Evolutionary conservation across 164 flowering plant species (phyloP).

Genomic region (Vitis amurensis): DNA sequence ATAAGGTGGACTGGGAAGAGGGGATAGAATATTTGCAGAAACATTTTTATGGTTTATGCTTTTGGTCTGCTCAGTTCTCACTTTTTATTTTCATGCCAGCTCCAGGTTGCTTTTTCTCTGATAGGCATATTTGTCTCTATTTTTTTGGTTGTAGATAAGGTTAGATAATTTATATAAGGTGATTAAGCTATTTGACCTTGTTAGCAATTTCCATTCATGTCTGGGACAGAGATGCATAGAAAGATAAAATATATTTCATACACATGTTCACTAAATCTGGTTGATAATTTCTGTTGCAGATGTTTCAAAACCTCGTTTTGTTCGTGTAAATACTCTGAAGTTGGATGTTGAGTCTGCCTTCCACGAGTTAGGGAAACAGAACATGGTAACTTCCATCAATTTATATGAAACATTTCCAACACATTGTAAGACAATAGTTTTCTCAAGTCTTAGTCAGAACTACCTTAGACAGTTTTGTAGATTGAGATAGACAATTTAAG

Average conservation of each 20-base stretch:
- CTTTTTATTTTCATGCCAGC: not conserved
- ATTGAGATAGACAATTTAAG: no score
- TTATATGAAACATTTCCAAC: not conserved
- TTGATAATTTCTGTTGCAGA: constrained; percentile 43
- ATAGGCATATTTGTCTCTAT: not conserved
- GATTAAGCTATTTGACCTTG: not conserved
- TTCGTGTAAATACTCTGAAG: constrained; percentile 85
- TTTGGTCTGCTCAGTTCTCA: no score
- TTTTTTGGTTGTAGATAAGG: not conserved
- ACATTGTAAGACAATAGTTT: no score
- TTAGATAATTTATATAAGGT: no score
- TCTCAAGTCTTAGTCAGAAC: no score
- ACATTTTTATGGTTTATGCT: no score
- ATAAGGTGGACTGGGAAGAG: no score
- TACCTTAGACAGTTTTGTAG: no score
- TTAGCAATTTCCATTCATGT: not conserved
- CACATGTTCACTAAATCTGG: not conserved
- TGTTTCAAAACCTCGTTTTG: constrained; percentile 68
- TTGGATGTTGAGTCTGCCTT: constrained; percentile 61
- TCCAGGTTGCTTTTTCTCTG: not conserved
- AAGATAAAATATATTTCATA: no score
- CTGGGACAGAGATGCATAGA: no score
- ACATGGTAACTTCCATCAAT: constrained; percentile 36
- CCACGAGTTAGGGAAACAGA: constrained; percentile 46
- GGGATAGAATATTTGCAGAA: no score